Evolutionary conservation across 148 eudicot species (phyloP), one percentile per base, ranked within the genome.

Genomic region (Rhododendron vialii): DNA sequence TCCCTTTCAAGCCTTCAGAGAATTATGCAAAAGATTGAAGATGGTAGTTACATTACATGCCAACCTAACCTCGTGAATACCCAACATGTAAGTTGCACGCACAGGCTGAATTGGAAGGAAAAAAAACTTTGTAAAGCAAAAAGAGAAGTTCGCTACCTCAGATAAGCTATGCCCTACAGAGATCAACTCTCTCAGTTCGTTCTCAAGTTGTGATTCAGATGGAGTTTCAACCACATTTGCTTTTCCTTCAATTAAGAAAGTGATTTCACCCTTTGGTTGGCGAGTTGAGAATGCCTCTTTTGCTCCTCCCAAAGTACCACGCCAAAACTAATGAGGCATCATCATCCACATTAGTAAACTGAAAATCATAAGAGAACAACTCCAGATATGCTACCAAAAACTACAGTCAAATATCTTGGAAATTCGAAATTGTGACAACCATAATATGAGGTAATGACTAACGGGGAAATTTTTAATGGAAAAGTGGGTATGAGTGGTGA

Each of bases 261-360:
- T 97, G 84, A 97, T 97, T 93, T 97, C 99, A 88, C 99, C 99
- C 90, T 91, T 97, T 24, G 96, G 95, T 83, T 90, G 91, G 85
- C 93, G 94, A 75, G 87, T 67, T 48, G 91, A 86, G 89, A 92
- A 97, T 86, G 88, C 92, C 84, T 89, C 91, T 88, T 91, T 94
- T 18, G 98, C 98, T 86, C 93, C 95, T 59, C 82, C 91, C 86
- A 97, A 87, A 59, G 98, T 93, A 67, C 99, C 98, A 74, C 96
- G 94, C 99, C 99, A 97, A 88, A 97, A 97, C 99, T 97, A 90
- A 81, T 47, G 50, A 88, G 85, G 57, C 55, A 57, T 82, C 73
- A 71, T 15, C 18, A 36, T 33, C 75, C 36, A 59, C 14, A 51
- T 82, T 75, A 86, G 77, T 86, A 76, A 74, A 59, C 74, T 6